Evolutionary conservation across 2,329 filamentous ascomycete species (phyloP), one percentile per base, ranked within the genome.

Genomic region (Pestalotiopsis sp.): DNA sequence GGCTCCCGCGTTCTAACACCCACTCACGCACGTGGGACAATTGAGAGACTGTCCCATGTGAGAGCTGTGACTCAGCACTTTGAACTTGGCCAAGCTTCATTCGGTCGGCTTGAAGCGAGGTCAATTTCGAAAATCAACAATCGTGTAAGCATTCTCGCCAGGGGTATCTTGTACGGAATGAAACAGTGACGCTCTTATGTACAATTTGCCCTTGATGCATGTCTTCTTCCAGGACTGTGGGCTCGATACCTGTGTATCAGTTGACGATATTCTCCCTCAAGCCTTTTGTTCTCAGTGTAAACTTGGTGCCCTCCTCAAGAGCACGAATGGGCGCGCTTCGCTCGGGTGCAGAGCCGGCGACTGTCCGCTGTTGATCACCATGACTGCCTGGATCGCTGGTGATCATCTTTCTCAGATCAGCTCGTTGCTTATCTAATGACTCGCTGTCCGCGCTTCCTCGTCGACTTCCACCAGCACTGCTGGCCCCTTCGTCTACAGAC

Each of bases 201-300:
- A 52, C 44, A 52, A 52, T n/a, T 52, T 52, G 7, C 6, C 44
- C 6, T n/a, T n/a, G 17, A 6, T 20, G 17, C 17, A 52, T 20
- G 6, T 35, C 30, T 35, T 35, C 17, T 17, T 52, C 5, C 14
- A 52, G 6, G 44, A 52, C 44, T 52, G 44, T 20, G 17, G 7
- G 44, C 44, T 9, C 3, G 7, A 20, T 17, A 52, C 20, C 20
- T 1, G 3, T 3, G 3, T 52, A 17, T 56, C 58, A 67, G 70
- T 70, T 63, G 67, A 68, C 77, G 14, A 82, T 76, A 68, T 84
- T 82, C 76, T 88, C 86, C 55, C 86, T 80, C 73, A 89, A 68
- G 0, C 86, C 87, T 74, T 88, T 88, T 0, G 87, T 89, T 67
- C 87, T 76, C 40, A 89, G 71, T 4, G 84, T 86, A 64, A 88